Base-by-base conservation (phyloP, 495 filamentous ascomycete genomes). In the Darksidea phi region DNA sequence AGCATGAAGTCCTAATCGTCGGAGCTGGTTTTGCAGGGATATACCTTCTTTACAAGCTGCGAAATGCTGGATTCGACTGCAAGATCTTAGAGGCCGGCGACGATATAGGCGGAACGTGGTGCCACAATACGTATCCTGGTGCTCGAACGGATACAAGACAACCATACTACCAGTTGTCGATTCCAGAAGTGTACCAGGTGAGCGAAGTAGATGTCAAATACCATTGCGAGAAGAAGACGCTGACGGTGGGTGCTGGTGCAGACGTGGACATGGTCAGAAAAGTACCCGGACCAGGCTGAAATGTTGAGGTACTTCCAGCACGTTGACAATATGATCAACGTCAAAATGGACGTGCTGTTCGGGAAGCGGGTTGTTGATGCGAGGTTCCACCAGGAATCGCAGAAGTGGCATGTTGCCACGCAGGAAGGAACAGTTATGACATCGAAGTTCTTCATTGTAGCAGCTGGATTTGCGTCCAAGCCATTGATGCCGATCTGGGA, bases 251-350 rank as follows among this genome's bases (percentile, higher is more conserved):
- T n/a, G n/a, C n/a, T n/a, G n/a, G n/a, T 43, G 1, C 26, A 81
- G 53, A 73, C 75, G 13, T 85, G 76, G 79, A 78, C 73, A 11
- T 87, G 79, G 79, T 68, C 69, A 0, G 72, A 69, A 21, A 77
- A 77, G 38, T 87, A 82, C 61, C 83, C 83, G 0, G 69, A 67
- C 21, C 77, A 76, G 45, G 48, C 71, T 5, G 80, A 87, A 50
- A 65, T 86, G 1, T 72, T 73, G 6, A 64, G 53, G 1, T 87
- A 87, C 70, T 85, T 86, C 59, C 71, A 77, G 17, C 81, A 84
- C 61, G 75, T 81, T 11, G 81, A 80, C 10, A 73, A 79, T 20
- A 71, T 74, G 2, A 59, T 80, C 15, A 67, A 77, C 18, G 61
- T 86, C 28, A 76, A 69, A 21, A 83, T 80, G 41, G 81, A 86